These are phyloP conservation scores for Buxus sempervirens DNA, from an alignment of 164 flowering plant genomes.

Conservation along the genomic window DNA sequence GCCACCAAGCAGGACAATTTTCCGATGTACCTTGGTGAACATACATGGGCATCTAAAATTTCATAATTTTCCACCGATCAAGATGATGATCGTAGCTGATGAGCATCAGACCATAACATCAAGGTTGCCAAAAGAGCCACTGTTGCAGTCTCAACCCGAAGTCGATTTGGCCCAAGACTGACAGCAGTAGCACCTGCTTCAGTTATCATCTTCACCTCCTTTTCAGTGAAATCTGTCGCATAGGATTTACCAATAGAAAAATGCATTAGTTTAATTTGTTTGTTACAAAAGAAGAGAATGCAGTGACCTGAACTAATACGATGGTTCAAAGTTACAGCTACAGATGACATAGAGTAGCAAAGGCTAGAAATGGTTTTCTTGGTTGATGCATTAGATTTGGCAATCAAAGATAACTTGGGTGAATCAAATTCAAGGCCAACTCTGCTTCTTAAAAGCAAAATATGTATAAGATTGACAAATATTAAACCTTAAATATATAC, in stretches of 20 bases:
- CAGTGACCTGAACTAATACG: not conserved
- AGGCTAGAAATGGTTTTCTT: too few species aligned
- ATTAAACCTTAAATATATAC: too few species aligned
- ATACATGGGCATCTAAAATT: not conserved
- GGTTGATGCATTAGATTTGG: not conserved
- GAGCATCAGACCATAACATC: constrained; percentile 90
- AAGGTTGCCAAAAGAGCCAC: constrained; percentile 67
- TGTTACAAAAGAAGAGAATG: not conserved
- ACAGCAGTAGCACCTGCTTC: constrained; percentile 81
- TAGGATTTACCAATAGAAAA: not conserved
- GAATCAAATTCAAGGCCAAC: too few species aligned
- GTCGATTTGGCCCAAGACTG: constrained; percentile 84
- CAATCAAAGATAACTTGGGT: not conserved
- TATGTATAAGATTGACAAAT: too few species aligned
- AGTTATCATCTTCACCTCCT: constrained; percentile 53
- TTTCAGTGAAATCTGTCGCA: constrained; percentile 72
- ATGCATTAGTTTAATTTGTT: not conserved
- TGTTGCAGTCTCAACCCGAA: constrained; percentile 94
- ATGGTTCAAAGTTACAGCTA: not conserved
- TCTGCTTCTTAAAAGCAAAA: too few species aligned
- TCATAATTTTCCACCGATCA: constrained; percentile 1
- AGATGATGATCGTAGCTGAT: constrained; percentile 14
- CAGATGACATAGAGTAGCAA: not conserved
- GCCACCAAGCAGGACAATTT: not conserved
- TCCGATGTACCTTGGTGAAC: not conserved